Conservation (phyloP, 2,329 filamentous ascomycete species). For the Aspergillus alliaceus region DNA sequence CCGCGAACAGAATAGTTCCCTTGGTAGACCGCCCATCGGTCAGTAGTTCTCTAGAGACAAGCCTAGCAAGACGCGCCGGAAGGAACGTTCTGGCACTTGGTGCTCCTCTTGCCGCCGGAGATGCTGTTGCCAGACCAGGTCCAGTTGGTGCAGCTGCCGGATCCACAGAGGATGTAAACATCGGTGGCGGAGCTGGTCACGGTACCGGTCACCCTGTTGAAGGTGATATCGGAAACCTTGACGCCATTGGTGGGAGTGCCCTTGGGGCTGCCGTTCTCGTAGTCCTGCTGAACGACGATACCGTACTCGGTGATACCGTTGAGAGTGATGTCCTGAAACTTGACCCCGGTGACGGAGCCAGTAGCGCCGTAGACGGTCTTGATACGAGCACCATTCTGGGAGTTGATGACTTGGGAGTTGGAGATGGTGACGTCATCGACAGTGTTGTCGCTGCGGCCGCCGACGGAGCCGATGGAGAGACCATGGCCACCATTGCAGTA, state of each 20-base stretch:
- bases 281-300: constrained; percentile 55
- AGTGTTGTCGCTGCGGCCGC: constrained; percentile 52
- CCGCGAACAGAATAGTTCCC: too few relatives aligned
- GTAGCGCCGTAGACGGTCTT: constrained; percentile 57
- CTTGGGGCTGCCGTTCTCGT: constrained; percentile 47
- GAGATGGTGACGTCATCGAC: constrained; percentile 54
- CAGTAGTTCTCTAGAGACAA: too few relatives aligned
- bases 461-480: constrained; percentile 39
- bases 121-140: constrained; percentile 53
- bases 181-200: constrained; percentile 36
- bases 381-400: constrained; percentile 21
- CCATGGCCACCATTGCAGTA: constrained; percentile 43
- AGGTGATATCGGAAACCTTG: constrained; percentile 37
- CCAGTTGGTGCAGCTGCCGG: constrained; percentile 48
- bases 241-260: constrained; percentile 39
- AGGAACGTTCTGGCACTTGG: constrained; percentile 43
- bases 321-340: constrained; percentile 55
- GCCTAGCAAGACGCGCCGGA: constrained; percentile 29
- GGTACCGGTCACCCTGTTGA: constrained; percentile 36
- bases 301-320: constrained; percentile 52
- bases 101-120: constrained; percentile 52
- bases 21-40: too few relatives aligned
- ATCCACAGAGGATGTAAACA: constrained; percentile 56
- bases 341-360: constrained; percentile 53
- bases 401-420: constrained; percentile 50